Percentiles rank a stretch among this genome's conserved stretches.
Conservation (phyloP, 2,329 filamentous ascomycete species). For the Cadophora malorum region DNA sequence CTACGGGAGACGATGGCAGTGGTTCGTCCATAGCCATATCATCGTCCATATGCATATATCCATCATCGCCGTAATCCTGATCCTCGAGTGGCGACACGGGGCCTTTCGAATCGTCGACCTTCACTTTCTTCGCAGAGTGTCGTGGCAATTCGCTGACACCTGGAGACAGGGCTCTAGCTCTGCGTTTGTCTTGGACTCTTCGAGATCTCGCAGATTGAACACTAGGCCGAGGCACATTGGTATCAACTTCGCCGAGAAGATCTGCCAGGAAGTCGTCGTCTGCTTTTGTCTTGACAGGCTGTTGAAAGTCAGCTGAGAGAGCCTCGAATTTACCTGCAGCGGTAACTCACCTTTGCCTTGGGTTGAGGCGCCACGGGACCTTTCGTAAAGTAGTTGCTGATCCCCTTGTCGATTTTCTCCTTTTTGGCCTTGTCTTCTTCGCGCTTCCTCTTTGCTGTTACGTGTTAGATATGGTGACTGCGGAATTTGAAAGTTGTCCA, state of each 20-base stretch:
- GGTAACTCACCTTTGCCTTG: conserved; percentile 76
- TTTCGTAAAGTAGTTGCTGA: conserved; percentile 92
- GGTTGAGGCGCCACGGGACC: conserved; percentile 69
- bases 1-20: conserved; percentile 84
- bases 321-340: background rate
- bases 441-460: conserved; percentile 79
- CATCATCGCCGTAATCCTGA: conserved; percentile 63
- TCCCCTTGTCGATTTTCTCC: conserved; percentile 88
- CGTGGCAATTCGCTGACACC: conserved; percentile 59
- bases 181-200: conserved; percentile 78
- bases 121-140: conserved; percentile 62
- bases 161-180: conserved; percentile 81
- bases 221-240: conserved; percentile 69
- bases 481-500: conserved; percentile 16
- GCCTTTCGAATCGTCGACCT: conserved; percentile 56
- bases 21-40: conserved; percentile 83
- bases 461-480: conserved; percentile 8
- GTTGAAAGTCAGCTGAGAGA: conserved; percentile 36
- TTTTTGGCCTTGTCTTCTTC: conserved; percentile 86
- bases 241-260: conserved; percentile 86
- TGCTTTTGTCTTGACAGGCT: conserved; percentile 81
- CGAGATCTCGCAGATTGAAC: conserved; percentile 68
- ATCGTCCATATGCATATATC: conserved; percentile 65
- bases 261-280: conserved; percentile 87
- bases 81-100: conserved; percentile 54